These are phyloP conservation scores for Colletotrichum sp. DNA, from an alignment of 2,329 filamentous ascomycete species.

Conservation along the genomic window DNA sequence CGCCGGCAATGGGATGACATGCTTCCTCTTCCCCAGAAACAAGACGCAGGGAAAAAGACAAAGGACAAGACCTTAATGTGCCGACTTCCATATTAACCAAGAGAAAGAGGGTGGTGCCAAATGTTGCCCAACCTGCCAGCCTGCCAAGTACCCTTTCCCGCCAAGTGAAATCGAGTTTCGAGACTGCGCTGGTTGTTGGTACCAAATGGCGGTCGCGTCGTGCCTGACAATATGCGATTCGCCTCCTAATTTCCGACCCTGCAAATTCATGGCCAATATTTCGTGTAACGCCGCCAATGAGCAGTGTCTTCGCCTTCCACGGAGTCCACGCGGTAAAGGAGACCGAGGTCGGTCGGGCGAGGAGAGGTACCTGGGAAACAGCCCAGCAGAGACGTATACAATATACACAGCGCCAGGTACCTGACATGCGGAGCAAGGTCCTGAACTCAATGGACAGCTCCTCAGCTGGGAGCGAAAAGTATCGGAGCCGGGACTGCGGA, in stretches of 20 bases:
- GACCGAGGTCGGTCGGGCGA: neutral
- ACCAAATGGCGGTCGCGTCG: neutral
- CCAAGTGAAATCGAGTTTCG: neutral
- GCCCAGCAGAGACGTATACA: neutral
- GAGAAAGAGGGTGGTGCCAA: neutral
- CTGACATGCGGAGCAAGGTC: neutral
- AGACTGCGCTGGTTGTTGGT: neutral
- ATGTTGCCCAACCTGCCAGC: neutral
- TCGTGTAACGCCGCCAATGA: neutral
- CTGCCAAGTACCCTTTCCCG: neutral
- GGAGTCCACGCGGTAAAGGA: neutral
- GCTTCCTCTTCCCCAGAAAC: neutral
- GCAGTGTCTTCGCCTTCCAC: neutral
- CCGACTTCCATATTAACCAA: neutral
- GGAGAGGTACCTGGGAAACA: neutral
- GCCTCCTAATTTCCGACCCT: neutral
- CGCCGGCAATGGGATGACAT: neutral
- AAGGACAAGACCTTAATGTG: neutral
- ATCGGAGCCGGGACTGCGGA: neutral
- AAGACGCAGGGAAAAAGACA: neutral
- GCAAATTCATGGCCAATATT: neutral
- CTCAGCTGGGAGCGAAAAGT: neutral
- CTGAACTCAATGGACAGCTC: neutral
- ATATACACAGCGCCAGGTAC: neutral
- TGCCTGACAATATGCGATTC: neutral